A percentile compares a stretch with the other conserved stretches of the same genome.
phyloP scores from a whole-genome alignment of 2,329 filamentous ascomycete genomes.

The Periconia digitata region DNA sequence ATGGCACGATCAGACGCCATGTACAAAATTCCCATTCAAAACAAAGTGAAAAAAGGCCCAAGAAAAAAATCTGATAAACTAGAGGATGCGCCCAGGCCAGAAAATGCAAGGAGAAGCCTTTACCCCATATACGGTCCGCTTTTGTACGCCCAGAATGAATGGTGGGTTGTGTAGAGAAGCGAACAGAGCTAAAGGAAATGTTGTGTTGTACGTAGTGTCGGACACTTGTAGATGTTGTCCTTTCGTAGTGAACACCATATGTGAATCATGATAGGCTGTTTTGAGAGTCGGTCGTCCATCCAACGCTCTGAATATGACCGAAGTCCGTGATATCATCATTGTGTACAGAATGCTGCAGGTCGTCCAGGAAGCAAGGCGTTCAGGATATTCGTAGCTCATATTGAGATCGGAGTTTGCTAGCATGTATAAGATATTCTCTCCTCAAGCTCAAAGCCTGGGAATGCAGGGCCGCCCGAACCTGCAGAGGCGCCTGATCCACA shows the following conservation, averaged over 20 bases:
- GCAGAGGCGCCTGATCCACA: neutral
- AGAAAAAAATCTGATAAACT: neutral
- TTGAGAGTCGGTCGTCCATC: neutral
- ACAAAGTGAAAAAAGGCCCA: neutral
- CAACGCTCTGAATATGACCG: neutral
- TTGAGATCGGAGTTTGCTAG: neutral
- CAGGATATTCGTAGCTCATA: neutral
- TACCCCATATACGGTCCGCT: slow-evolving; percentile 6
- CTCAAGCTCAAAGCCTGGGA: too few relatives aligned
- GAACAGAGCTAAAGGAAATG: slow-evolving; percentile 3
- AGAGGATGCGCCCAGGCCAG: neutral
- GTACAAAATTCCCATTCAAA: neutral
- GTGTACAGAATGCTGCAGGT: neutral
- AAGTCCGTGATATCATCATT: neutral
- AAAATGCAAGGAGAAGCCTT: slow-evolving; percentile 6
- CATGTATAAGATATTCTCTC: too few relatives aligned
- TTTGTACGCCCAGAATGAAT: slow-evolving; percentile 17
- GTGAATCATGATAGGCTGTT: slow-evolving; percentile 8
- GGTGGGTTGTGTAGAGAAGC: slow-evolving; percentile 9
- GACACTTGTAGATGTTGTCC: neutral
- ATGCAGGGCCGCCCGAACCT: neutral
- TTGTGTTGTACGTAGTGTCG: slow-evolving; percentile 5
- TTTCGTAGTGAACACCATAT: slow-evolving; percentile 9
- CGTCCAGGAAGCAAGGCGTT: neutral
- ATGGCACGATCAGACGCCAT: neutral